These are phyloP conservation scores for Zychaea mexicana DNA, from an alignment of 371 early-diverging fungal genomes.

Conservation along the genomic window DNA sequence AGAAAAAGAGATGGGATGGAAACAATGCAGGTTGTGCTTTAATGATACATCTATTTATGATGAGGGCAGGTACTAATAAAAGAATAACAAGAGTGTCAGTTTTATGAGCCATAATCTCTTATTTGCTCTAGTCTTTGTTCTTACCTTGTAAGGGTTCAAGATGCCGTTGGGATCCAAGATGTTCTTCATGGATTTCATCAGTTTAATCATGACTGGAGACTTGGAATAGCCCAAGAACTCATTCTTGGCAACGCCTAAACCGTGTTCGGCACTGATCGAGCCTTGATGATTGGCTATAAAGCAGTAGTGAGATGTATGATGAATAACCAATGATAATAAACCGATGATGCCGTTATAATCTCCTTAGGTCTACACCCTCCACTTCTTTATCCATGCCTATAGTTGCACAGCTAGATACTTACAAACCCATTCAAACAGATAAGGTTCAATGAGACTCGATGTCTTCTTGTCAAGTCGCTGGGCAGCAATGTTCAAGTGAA, in stretches of 20 bases:
- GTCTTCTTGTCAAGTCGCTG: constrained; percentile 57
- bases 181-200: constrained; percentile 79
- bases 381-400: too few relatives aligned
- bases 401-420: too few relatives aligned
- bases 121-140: not conserved
- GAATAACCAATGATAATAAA: too few relatives aligned
- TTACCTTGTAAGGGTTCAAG: constrained; percentile 84
- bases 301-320: not conserved
- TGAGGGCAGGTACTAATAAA: constrained; percentile 19
- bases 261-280: constrained; percentile 82
- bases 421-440: constrained; percentile 88
- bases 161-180: constrained; percentile 84
- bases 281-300: constrained; percentile 65
- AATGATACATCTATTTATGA: constrained; percentile 16
- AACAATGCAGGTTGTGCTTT: not conserved
- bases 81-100: not conserved
- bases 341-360: too few relatives aligned
- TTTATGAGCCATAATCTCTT: not conserved
- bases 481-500: constrained; percentile 92
- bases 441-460: constrained; percentile 86
- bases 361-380: too few relatives aligned
- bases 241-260: constrained; percentile 77
- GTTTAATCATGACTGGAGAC: constrained; percentile 57
- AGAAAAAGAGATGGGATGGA: not conserved
- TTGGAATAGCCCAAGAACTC: constrained; percentile 70